Base-by-base conservation (phyloP, 2,329 filamentous ascomycete species). In the Penicillium nordicum region DNA sequence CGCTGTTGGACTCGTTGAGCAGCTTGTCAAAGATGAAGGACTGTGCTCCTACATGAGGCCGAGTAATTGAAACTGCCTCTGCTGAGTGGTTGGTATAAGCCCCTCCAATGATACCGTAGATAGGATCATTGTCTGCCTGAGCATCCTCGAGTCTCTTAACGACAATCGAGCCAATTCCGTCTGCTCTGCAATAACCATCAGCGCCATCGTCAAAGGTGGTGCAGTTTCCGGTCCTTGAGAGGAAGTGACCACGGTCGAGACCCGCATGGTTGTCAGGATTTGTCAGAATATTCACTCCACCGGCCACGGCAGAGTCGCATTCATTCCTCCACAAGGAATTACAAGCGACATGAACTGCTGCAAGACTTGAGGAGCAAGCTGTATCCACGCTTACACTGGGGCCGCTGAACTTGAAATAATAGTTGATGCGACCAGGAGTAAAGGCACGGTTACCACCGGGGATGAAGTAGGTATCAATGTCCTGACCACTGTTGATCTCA, bases 101-200 rank as follows among this genome's bases (percentile, higher is more conserved):
- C 29, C 86, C 89, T 1, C 89, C 79, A 47, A 96, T 88, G 61
- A 90, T 86, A 16, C 86, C 90, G n/a, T 92, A 80, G 40, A 80
- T 76, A 0, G 72, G 72, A 52, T 94, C 90, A 57, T 89, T 86
- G 65, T 94, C 89, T 0, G 84, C 83, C 50, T 89, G 72, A 1
- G 90, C 90, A 72, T 93, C 90, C 52, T 90, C 87, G 2, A 92
- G 83, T 34, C 90, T 82, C 79, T 95, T 95, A 46, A 94, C 77
- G 23, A 94, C 80, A 47, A 94, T 81, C 0, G 87, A 87, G 1
- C 86, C 89, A 58, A 88, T 88, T 18, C 84, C 86, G 64, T 94
- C 90, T 52, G 85, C 89, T 69, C 90, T 86, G 75, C 89, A 93
- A 74, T 94, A 93, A 1, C 90, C 90, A 73, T 92, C 88, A 3